Evolutionary conservation across 2,329 filamentous ascomycete genomes (phyloP), one percentile per base, ranked within the genome.

Genomic region (Ceratocystis ficicola): DNA sequence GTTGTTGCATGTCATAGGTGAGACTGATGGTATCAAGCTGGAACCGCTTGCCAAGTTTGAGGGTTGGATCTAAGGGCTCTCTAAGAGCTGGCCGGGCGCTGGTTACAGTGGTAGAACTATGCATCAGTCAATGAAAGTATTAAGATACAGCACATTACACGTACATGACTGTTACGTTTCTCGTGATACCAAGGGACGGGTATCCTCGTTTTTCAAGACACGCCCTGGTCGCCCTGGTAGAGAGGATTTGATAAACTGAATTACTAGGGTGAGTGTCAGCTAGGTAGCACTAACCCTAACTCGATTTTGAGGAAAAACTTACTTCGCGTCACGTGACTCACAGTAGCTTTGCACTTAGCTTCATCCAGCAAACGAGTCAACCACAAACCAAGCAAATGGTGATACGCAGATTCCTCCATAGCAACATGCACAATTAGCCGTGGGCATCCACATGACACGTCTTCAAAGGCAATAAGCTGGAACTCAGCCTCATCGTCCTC

Each of bases 1-100:
- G 69, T 77, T 92, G 68, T 76, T 95, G 62, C 79, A 78, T 0
- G 86, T 90, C 1, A 82, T 83, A 73, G 87, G 89, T 66, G 88
- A 90, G 74, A 84, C 87, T 79, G 83, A 89, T 69, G 89, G 89
- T 0, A 81, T 77, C 25, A 76, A 79, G 68, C 70, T 70, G 44
- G 83, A 85, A 72, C 17, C 28, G 62, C 68, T 77, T 66, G 71
- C 73, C 17, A 71, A 75, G 15, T 82, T 81, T 69, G 71, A 74
- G 0, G 76, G 75, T 3, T 82, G 80, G 80, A 57, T 57, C 52
- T 57, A 30, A 57, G 52, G 50, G 52, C 22, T 52, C n/a, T 5
- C 5, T 8, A 52, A 25, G n/a, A 52, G 22, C 15, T 22, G 4
- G 28, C 12, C 22, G 52, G 22, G 52, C 20, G 6, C 15, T 28